Conservation (phyloP, 805 yeast species). For the Candida alai region DNA sequence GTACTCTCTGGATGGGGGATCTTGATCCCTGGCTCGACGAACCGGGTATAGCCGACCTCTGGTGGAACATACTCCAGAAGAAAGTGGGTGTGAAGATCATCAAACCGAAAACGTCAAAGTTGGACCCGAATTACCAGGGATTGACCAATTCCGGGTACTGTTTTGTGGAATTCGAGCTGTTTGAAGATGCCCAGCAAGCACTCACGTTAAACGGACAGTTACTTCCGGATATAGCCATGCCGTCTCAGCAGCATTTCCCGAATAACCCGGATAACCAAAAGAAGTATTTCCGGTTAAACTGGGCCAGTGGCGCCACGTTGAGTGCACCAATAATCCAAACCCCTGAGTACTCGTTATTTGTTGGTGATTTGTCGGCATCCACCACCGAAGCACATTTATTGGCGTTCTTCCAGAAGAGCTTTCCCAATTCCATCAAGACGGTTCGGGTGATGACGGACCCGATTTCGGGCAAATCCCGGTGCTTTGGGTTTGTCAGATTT, state of each 20-base stretch:
- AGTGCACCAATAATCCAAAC: slow-evolving; percentile 63
- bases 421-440: slow-evolving; percentile 62
- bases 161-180: slow-evolving; percentile 68
- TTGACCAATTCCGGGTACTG: slow-evolving; percentile 59
- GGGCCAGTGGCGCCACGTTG: slow-evolving; percentile 83
- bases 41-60: slow-evolving; percentile 43
- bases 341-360: slow-evolving; percentile 75
- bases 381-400: slow-evolving; percentile 78
- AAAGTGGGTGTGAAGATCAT: slow-evolving; percentile 65
- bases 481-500: slow-evolving; percentile 80
- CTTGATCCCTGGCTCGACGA: slow-evolving; percentile 79
- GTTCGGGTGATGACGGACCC: slow-evolving; percentile 88
- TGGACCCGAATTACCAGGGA: slow-evolving; percentile 20
- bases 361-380: slow-evolving; percentile 76
- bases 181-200: slow-evolving; percentile 68
- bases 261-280: slow-evolving; percentile 46
- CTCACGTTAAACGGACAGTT: slow-evolving; percentile 60
- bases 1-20: slow-evolving; percentile 88
- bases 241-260: slow-evolving; percentile 37
- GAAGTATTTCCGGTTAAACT: slow-evolving; percentile 68
- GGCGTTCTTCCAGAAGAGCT: slow-evolving; percentile 65
- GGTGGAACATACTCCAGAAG: slow-evolving; percentile 58
- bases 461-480: slow-evolving; percentile 68
- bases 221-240: slow-evolving; percentile 55
- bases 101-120: slow-evolving; percentile 34